These are phyloP conservation scores for Blumeria hordei DNA, from an alignment of 2,329 filamentous ascomycete species.

Conservation along the genomic window DNA sequence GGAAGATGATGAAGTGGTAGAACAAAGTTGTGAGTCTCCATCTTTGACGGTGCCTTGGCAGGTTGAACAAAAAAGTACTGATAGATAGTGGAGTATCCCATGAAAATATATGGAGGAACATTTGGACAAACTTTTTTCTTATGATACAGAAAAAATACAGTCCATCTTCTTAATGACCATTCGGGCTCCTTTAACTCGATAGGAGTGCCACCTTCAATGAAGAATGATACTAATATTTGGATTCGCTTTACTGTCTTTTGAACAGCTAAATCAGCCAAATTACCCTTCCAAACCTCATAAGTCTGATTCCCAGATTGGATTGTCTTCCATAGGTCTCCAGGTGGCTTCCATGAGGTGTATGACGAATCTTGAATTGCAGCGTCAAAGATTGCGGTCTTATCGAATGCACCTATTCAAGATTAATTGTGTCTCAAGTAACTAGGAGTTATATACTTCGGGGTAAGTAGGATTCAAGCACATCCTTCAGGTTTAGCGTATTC, in stretches of 20 bases:
- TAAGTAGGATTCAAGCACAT: constrained; percentile 29
- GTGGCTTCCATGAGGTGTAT: constrained; percentile 35
- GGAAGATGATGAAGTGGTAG: constrained; percentile 17
- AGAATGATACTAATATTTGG: constrained; percentile 63
- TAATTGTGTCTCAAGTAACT: background rate
- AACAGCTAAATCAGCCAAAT: constrained; percentile 43
- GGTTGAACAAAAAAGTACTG: constrained; percentile 47
- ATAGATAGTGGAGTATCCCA: constrained; percentile 79
- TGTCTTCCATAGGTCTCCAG: constrained; percentile 44
- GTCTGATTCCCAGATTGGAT: constrained; percentile 35
- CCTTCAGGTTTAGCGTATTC: constrained; percentile 43
- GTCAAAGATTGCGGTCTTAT: constrained; percentile 36
- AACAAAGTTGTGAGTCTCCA: constrained; percentile 14
- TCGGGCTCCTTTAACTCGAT: constrained; percentile 47
- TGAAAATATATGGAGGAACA: constrained; percentile 46
- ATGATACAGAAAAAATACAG: constrained; percentile 66
- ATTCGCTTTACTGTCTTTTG: constrained; percentile 52
- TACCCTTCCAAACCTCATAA: constrained; percentile 72
- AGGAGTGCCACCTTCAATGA: constrained; percentile 77
- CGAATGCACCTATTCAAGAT: constrained; percentile 34
- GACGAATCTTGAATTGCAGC: constrained; percentile 23
- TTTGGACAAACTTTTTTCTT: constrained; percentile 26
- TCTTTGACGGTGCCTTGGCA: constrained; percentile 13
- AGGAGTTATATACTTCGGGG: constrained; percentile 29
- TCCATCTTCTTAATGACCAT: constrained; percentile 61